Base-by-base conservation (phyloP, 257 asterid species). In the Rehmannia glutinosa region DNA sequence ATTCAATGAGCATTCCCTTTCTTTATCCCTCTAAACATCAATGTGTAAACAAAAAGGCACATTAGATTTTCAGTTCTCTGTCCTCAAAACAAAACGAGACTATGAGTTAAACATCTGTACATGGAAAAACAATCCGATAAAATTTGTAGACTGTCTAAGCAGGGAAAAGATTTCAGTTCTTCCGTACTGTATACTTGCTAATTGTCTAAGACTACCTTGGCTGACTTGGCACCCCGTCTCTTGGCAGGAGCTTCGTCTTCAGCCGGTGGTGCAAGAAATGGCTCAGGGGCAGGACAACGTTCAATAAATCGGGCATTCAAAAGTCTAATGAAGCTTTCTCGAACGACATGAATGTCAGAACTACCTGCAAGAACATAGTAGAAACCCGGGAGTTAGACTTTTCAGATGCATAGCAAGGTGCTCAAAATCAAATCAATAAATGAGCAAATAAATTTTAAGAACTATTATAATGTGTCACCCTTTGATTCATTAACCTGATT, bases 231-330 rank as follows among this genome's bases (percentile, higher is more conserved):
- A n/a, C 74, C 76, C 69, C 75, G 77, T 80, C 74, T 84, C 75
- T 70, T 80, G 30, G 83, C 75, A 43, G 80, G 65, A 52, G 77
- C 39, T 66, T 81, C 92, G 24, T 75, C 95, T 52, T 74, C 90
- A 71, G 73, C 3, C 35, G 83, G 78, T 73, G 90, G 87, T 42
- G 68, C 77, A 68, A 86, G 82, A 80, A 80, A 77, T 62, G 97
- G 97, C 42, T 80, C 96, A 66, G 96, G 93, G 62, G 81, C 89
- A 17, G 99, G 99, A 61, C 99, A 90, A 8, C 91, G 91, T 75
- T 93, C 99, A 76, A 93, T 75, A 72, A 85, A 88, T 56, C 87
- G 79, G 39, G 89, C 87, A 67, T 57, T 62, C 71, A 85, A 84
- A 75, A 93, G 96, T 75, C 56, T 81, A 35, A 23, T 73, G 80